Evolutionary conservation across 192 early-diverging fungal species (phyloP), one percentile per base, ranked within the genome.

Genomic region (Mortierella alpina): DNA sequence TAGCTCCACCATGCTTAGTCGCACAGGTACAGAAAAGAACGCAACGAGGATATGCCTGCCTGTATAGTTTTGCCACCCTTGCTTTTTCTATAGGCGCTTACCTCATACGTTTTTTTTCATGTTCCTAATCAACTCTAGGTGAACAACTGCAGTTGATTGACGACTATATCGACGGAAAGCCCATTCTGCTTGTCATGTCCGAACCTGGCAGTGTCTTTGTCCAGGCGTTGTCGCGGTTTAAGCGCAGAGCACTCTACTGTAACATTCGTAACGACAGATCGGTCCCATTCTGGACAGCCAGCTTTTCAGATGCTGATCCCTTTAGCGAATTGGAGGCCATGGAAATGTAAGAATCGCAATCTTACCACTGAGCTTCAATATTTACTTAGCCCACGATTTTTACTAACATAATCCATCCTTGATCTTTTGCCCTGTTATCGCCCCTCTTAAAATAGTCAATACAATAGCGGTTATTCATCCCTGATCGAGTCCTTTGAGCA

Each of bases 221-320:
- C 13, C 80, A 86, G 49, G 84, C 77, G 31, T 66, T 90, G 22
- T 50, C 61, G 8, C 42, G 59, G 50, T 90, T 90, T 54, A 84
- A 86, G 44, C 46, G 73, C n/a, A 63, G 77, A 47, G 57, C 69
- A 18, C 22, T 85, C 7, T 90, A 89, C 56, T 86, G 85, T 47
- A 90, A 90, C 59, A 66, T 82, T 13, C 41, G 56, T 1, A 85
- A 87, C 54, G 89, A 90, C 58, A 76, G 84, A 59, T 86, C 80
- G n/a, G 89, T 90, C 0, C 89, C 88, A 20, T 88, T 84, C 59
- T 90, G 89, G 89, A 90, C 89, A 0, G 88, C 88, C 14, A 83
- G 86, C 20, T 84, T 90, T 42, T 68, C 81, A 23, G 81, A 83
- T 44, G 75, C 78, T 10, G 71, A 88, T 67, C 83, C 83, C 15